Base-by-base conservation (phyloP, 2,329 filamentous ascomycete genomes). In the Torrubiella hemipterigena region DNA sequence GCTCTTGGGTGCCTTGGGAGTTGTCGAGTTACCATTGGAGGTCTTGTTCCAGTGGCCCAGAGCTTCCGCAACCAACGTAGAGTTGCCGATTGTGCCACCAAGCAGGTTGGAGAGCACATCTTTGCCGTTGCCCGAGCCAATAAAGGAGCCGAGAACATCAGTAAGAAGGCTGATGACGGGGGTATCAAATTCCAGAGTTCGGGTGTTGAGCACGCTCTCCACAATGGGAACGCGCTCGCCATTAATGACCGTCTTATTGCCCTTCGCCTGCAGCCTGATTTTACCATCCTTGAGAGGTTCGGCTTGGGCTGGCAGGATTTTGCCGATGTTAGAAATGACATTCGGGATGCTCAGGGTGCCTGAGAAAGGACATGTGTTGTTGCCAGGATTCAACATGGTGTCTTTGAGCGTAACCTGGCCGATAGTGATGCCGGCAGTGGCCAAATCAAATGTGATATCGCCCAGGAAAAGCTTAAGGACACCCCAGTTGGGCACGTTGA, bases 401-500 rank as follows among this genome's bases (percentile, higher is more conserved):
- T 59, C 47, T 31, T 51, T 44, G 19, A 58, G 38, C 15, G 41
- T 44, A n/a, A 54, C 47, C 6, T 47, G 41, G 6, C 56, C 57
- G 22, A 61, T 40, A 11, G 44, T 41, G 13, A 58, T 34, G 23
- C 52, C 47, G 9, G 49, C 51, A 3, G 47, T 49, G 29, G 49
- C 46, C 17, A 61, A 35, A 24, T 59, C 55, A 8, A 60, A 46
- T 2, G 54, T 54, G n/a, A 61, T 36, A 40, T 61, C 52, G 12
- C 59, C 58, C 19, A 57, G 43, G 4, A 50, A 54, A 12, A 62
- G 52, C 3, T 51, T 52, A n/a, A 63, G 45, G 6, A 51, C 39
- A 6, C 56, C 57, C 33, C 49, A 49, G 35, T 63, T 63, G 5
- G 59, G 59, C 13, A 63, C 37, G 25, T 46, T 55, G 10, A 59